These are phyloP conservation scores for Theobroma cacao DNA, from an alignment of 345 rosid species.

Conservation along the genomic window DNA sequence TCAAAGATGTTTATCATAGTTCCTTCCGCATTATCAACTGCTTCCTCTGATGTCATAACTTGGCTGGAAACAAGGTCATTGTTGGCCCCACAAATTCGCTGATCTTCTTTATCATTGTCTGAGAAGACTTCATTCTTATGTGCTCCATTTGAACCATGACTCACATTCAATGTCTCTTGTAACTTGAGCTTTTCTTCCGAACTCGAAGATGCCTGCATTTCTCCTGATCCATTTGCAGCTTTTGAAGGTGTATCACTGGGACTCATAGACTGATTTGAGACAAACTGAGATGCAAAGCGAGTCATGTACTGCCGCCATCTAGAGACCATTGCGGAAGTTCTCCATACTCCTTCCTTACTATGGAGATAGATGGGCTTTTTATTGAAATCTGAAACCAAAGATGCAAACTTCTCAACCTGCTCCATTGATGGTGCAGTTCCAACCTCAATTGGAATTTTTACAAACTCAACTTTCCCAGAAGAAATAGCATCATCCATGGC, in stretches of 20 bases:
- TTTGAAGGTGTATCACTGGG: constrained; percentile 15
- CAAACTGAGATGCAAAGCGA: constrained; percentile 37
- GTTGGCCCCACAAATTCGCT: constrained; percentile 24
- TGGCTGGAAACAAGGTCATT: constrained; percentile 26
- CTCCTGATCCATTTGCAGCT: constrained; percentile 21
- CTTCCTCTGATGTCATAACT: constrained; percentile 28
- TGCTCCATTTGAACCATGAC: constrained; percentile 32
- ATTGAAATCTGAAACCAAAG: constrained; percentile 63
- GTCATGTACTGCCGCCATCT: constrained; percentile 93
- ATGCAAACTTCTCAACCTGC: constrained; percentile 93
- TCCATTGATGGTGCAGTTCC: constrained; percentile 79
- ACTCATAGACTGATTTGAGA: constrained; percentile 16
- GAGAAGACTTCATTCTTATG: constrained; percentile 26
- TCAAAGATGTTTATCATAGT: constrained; percentile 28
- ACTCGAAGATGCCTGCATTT: constrained; percentile 18
- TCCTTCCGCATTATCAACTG: constrained; percentile 28
- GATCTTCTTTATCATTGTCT: constrained; percentile 22
- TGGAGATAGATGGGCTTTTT: constrained; percentile 86
- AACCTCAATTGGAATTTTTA: constrained; percentile 78
- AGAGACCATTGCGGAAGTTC: constrained; percentile 88
- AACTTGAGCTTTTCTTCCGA: constrained; percentile 28
- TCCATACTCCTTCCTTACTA: constrained; percentile 90
- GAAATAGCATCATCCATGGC: constrained; percentile 61
- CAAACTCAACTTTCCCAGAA: constrained; percentile 55
- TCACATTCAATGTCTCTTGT: constrained; percentile 33